Percentiles rank a stretch among this genome's conserved stretches.
phyloP scores from a whole-genome alignment of 257 asterid genomes.

The Fraxinus quadrangulata region DNA sequence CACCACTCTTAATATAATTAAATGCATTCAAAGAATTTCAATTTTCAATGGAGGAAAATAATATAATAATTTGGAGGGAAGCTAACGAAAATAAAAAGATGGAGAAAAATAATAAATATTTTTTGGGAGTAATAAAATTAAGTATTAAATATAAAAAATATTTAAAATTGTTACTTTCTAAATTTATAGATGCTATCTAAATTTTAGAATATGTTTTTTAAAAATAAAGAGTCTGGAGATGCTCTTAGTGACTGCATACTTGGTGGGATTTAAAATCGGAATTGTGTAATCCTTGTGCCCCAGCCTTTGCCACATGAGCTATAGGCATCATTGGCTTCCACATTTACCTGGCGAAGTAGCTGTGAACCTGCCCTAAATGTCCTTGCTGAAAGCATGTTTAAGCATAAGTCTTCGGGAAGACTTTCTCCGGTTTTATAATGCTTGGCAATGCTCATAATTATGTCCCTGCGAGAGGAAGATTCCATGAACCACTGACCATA shows the following conservation, averaged over 20 bases:
- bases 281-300: not conserved
- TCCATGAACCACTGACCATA: not conserved
- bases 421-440: slow-evolving; percentile 72
- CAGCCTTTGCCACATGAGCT: not conserved
- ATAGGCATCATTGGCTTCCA: not conserved
- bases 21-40: too few species aligned
- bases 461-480: slow-evolving; percentile 53
- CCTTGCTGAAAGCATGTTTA: slow-evolving; percentile 68
- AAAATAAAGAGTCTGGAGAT: too few species aligned
- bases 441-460: slow-evolving; percentile 67
- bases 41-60: too few species aligned
- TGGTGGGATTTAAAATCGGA: not conserved
- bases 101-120: too few species aligned
- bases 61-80: too few species aligned
- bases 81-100: too few species aligned
- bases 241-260: not conserved
- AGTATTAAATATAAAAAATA: too few species aligned
- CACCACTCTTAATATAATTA: too few species aligned
- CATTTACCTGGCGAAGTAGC: slow-evolving; percentile 73
- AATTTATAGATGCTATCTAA: too few species aligned
- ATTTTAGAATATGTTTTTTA: too few species aligned
- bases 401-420: slow-evolving; percentile 68
- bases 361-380: slow-evolving; percentile 77
- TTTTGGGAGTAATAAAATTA: too few species aligned
- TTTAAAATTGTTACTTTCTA: too few species aligned